Conservation (phyloP, 495 filamentous ascomycete genomes). For the Clohesyomyces aquaticus region DNA sequence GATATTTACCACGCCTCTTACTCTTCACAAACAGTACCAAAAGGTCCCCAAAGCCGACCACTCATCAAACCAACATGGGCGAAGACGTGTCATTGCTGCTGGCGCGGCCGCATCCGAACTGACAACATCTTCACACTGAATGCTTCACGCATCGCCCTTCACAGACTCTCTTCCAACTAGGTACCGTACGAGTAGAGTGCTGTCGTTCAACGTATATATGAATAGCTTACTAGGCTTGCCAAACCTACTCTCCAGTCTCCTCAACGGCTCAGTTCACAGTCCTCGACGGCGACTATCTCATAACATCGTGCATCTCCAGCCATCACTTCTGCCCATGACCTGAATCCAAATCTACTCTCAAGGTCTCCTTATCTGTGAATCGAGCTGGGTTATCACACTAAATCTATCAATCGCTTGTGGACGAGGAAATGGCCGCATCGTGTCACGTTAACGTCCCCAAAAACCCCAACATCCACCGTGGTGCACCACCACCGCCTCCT, state of each 20-base stretch:
- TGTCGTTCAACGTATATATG: too few species aligned
- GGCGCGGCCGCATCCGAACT: background rate
- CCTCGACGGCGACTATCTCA: background rate
- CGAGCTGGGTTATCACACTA: background rate
- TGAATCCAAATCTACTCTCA: background rate
- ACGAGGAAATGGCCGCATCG: slow-evolving; percentile 9
- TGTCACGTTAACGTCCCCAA: slow-evolving; percentile 16
- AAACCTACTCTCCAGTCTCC: too few species aligned
- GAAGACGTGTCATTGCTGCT: background rate
- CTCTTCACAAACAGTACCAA: background rate
- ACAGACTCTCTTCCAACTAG: background rate
- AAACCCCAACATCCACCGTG: slow-evolving; percentile 30
- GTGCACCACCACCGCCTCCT: slow-evolving; percentile 19
- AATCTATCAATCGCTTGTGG: background rate
- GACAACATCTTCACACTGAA: background rate
- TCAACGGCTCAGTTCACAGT: background rate
- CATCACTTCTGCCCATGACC: background rate
- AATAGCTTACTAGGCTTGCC: too few species aligned
- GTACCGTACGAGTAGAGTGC: too few species aligned
- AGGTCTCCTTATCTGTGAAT: background rate
- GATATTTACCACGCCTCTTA: background rate
- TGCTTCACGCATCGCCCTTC: background rate
- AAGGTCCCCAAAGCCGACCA: too few species aligned
- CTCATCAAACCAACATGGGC: too few species aligned
- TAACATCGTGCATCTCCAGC: background rate